These are phyloP conservation scores for Alloascoidea hylecoeti DNA, from an alignment of 805 yeast species.

Conservation along the genomic window DNA sequence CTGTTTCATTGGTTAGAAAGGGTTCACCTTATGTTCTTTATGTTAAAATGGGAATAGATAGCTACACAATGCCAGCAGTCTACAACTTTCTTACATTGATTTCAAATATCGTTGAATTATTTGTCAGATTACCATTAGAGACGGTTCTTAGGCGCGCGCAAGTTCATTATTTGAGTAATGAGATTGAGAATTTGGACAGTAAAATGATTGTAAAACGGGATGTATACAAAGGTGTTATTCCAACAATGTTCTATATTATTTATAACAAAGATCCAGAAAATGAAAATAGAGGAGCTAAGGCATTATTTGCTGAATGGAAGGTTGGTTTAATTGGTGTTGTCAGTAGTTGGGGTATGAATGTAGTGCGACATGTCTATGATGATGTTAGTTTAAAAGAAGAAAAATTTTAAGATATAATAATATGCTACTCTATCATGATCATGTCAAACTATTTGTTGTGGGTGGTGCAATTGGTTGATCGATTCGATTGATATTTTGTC, in stretches of 20 bases:
- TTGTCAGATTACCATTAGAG: slow-evolving; percentile 75
- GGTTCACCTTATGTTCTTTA: slow-evolving; percentile 54
- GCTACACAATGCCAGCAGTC: slow-evolving; percentile 43
- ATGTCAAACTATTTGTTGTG: too few species aligned
- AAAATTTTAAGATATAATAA: not conserved
- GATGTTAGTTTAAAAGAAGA: slow-evolving; percentile 1
- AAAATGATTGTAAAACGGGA: not conserved
- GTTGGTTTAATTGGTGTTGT: not conserved
- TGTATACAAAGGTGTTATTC: not conserved
- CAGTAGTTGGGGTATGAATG: not conserved
- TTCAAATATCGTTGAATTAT: slow-evolving; percentile 53
- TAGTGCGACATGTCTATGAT: slow-evolving; percentile 1
- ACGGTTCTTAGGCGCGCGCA: slow-evolving; percentile 79
- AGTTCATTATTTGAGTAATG: slow-evolving; percentile 40
- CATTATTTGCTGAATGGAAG: not conserved
- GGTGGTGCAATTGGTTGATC: too few species aligned
- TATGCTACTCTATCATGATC: too few species aligned
- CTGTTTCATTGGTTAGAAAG: slow-evolving; percentile 44
- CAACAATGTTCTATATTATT: not conserved
- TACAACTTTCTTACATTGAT: slow-evolving; percentile 45
- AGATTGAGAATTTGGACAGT: slow-evolving; percentile 6
- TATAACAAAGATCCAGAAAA: not conserved
- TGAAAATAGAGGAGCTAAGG: slow-evolving; percentile 1
- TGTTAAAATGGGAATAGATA: slow-evolving; percentile 50
- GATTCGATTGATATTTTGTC: too few species aligned